These are phyloP conservation scores for Aureobasidium sp. DNA, from an alignment of 2,329 filamentous ascomycete species.

Conservation along the genomic window DNA sequence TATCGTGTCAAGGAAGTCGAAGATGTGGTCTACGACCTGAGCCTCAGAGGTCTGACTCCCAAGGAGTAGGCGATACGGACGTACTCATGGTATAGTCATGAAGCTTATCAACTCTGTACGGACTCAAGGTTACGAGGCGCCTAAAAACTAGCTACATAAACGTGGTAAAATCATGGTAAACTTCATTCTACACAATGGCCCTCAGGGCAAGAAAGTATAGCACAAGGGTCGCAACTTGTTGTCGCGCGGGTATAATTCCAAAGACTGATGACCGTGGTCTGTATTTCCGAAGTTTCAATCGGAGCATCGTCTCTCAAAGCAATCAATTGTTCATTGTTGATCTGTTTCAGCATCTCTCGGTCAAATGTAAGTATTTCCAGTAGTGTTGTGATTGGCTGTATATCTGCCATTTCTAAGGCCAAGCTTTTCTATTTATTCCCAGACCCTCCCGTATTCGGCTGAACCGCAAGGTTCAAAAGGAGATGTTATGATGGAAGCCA, in stretches of 20 bases:
- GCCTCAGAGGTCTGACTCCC: conserved; percentile 66
- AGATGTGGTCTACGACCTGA: conserved; percentile 94
- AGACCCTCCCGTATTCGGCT: conserved; percentile 5
- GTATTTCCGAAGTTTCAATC: too few species aligned
- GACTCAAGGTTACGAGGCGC: not conserved
- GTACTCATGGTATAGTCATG: not conserved
- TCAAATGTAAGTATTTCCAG: not conserved
- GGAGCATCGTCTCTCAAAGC: not conserved
- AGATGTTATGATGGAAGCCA: conserved; percentile 54
- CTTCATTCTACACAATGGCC: too few species aligned
- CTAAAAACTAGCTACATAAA: not conserved
- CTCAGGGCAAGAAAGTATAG: not conserved
- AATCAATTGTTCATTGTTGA: not conserved
- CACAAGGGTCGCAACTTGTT: not conserved
- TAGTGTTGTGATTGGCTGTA: not conserved
- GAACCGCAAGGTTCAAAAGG: not conserved
- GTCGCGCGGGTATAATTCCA: not conserved
- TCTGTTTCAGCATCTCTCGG: conserved; percentile 4
- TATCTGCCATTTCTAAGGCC: not conserved
- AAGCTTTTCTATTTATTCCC: conserved; percentile 3
- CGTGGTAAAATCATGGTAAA: not conserved
- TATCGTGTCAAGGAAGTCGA: conserved; percentile 97
- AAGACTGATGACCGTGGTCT: too few species aligned
- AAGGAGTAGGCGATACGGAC: not conserved
- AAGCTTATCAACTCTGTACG: not conserved